A percentile compares a stretch with the other conserved stretches of the same genome.
Evolutionary conservation across 2,329 filamentous ascomycete genomes (phyloP).

Genomic region (Fusarium fracticaudum): DNA sequence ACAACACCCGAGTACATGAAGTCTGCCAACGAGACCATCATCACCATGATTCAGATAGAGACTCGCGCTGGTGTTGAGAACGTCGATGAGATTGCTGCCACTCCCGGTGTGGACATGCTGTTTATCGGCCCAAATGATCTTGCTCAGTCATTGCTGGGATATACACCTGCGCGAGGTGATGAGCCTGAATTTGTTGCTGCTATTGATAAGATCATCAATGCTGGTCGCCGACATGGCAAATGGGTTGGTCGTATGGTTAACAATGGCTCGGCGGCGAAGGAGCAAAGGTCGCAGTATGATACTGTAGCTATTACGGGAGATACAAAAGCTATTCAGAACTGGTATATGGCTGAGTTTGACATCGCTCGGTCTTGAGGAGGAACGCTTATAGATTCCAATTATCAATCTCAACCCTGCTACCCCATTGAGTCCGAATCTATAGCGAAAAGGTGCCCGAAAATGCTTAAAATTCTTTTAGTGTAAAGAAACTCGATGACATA

Average conservation of each 20-base stretch:
- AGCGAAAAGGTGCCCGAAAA: not conserved
- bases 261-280: slow-evolving; percentile 54
- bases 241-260: slow-evolving; percentile 60
- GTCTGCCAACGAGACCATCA: slow-evolving; percentile 54
- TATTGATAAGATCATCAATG: slow-evolving; percentile 55
- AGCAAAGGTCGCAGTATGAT: slow-evolving; percentile 51
- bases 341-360: slow-evolving; percentile 55
- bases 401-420: rapidly evolving
- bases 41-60: slow-evolving; percentile 58
- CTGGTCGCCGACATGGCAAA: slow-evolving; percentile 60
- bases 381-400: not conserved
- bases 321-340: slow-evolving; percentile 59
- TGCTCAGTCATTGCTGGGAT: slow-evolving; percentile 51
- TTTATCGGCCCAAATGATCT: slow-evolving; percentile 59
- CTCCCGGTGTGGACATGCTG: slow-evolving; percentile 53
- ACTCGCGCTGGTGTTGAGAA: slow-evolving; percentile 55
- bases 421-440: not conserved
- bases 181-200: slow-evolving; percentile 59
- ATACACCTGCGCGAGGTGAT: slow-evolving; percentile 56
- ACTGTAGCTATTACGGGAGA: slow-evolving; percentile 56
- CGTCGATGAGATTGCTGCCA: slow-evolving; percentile 50
- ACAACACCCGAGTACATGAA: slow-evolving; percentile 54
- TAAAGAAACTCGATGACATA: not conserved
- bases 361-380: slow-evolving; percentile 44
- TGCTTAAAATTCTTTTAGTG: rapidly evolving